Base-by-base conservation (phyloP, 2,329 filamentous ascomycete genomes). In the Nectriaceae sp. region DNA sequence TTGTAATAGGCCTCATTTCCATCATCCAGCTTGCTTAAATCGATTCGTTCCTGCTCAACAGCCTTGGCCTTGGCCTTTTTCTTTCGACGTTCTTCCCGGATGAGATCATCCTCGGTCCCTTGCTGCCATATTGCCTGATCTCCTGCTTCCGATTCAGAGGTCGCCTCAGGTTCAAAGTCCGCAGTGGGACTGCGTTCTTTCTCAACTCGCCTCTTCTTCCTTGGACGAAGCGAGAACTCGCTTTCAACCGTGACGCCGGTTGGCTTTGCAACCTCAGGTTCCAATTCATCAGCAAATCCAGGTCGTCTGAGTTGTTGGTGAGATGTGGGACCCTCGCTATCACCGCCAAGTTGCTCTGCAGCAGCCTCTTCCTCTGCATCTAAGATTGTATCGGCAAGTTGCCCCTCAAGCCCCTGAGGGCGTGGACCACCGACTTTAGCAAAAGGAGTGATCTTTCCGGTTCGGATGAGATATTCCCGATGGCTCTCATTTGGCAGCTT, bases 381-480 rank as follows among this genome's bases (percentile, higher is more conserved):
- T 13, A 92, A 74, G 49, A 96, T 80, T 2, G 86, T 87, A 62
- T 92, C 85, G 11, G 88, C 87, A 15, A 96, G 75, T 50, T 85
- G 86, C 2, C 87, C 87, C 38, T 85, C 78, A 3, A 84, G 77
- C 3, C 80, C 83, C 21, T 82, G 75, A 3, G 77, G 77, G 2
- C 84, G 73, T n/a, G 82, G 77, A 13, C 82, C 78, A 21, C 84
- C 84, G 59, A 96, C 81, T 54, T 87, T 89, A 6, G 91, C 89
- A 63, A 99, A 99, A 0, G 94, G 94, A 0, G 94, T 99, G 58
- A 99, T 97, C 71, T 97, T 97, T 52, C 94, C 94, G 0, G 93
- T 99, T 21, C 94, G 85, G 41, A 99, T 94, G 40, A 99, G 80
- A 65, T 89, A 99, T 40, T 96, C 92, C 42, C 92, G 83, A 52